Conservation (phyloP, 306 rosid species). For the Canavalia gladiata region DNA sequence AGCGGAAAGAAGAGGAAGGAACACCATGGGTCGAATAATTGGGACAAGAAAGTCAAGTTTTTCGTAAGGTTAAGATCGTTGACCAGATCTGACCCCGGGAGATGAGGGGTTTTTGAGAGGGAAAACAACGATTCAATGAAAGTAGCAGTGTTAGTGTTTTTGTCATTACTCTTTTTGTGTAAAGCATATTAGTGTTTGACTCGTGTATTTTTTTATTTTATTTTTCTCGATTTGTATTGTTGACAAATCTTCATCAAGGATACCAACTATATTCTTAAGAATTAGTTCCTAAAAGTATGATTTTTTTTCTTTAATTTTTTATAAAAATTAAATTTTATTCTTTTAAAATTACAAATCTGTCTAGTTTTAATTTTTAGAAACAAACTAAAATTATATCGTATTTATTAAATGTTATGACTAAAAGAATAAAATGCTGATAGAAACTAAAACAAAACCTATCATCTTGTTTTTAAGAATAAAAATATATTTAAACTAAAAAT, state of each 20-base stretch:
- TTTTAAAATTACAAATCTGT: too few species aligned
- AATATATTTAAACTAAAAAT: too few species aligned
- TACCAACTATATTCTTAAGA: not conserved
- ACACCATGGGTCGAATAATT: constrained; percentile 17
- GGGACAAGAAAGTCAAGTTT: constrained; percentile 74
- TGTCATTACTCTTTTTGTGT: not conserved
- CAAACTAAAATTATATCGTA: too few species aligned
- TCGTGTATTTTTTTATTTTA: not conserved
- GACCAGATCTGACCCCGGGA: constrained; percentile 81
- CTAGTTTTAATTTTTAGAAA: too few species aligned
- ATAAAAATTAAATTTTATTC: too few species aligned
- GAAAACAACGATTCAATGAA: not conserved
- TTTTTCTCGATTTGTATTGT: not conserved
- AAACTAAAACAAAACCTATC: too few species aligned
- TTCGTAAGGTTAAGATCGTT: constrained; percentile 83
- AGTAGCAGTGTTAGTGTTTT: not conserved
- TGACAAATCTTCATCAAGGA: not conserved
- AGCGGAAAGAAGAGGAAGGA: constrained; percentile 68
- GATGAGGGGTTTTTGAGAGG: constrained; percentile 17
- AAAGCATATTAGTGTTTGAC: not conserved
- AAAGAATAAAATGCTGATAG: too few species aligned
- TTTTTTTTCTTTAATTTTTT: too few species aligned
- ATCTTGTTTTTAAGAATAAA: too few species aligned
- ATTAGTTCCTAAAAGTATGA: not conserved
- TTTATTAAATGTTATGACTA: too few species aligned